phyloP scores from a whole-genome alignment of 805 yeast species.

The Citeromyces nyonsensis region DNA sequence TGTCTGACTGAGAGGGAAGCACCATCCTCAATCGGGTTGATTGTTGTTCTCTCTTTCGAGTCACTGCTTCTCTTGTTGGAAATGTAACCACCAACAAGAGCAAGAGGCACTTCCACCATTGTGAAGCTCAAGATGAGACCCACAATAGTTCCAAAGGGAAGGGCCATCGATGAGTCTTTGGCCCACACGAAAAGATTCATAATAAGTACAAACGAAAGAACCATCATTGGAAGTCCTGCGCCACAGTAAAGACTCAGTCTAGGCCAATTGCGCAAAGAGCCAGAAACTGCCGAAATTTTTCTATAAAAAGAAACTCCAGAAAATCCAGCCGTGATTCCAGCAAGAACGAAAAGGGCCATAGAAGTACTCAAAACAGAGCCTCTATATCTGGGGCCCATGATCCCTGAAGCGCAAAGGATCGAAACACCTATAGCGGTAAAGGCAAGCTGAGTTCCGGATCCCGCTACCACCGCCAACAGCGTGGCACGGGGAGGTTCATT shows the following conservation, averaged over 20 bases:
- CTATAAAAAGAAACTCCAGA: conserved; percentile 50
- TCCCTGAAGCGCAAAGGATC: conserved; percentile 37
- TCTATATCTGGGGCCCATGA: conserved; percentile 48
- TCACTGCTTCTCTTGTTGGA: conserved; percentile 11
- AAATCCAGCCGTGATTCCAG: conserved; percentile 67
- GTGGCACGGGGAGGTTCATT: conserved; percentile 31
- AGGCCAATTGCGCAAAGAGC: conserved; percentile 17
- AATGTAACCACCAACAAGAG: conserved; percentile 52
- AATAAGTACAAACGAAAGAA: conserved; percentile 32
- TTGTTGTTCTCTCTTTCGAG: neutral
- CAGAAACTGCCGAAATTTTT: conserved; percentile 26
- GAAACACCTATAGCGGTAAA: conserved; percentile 52
- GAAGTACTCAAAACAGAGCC: conserved; percentile 55
- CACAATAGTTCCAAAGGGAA: conserved; percentile 66
- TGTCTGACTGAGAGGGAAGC: conserved; percentile 2
- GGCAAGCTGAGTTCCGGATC: conserved; percentile 63
- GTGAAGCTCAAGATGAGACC: conserved; percentile 44
- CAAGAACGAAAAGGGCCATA: conserved; percentile 40
- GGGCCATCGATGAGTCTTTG: conserved; percentile 55
- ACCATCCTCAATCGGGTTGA: too few species aligned
- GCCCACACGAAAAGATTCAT: conserved; percentile 66
- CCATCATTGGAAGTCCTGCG: conserved; percentile 26
- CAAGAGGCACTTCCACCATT: conserved; percentile 58
- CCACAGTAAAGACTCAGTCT: conserved; percentile 28
- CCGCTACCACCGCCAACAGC: conserved; percentile 38